Percentiles rank a stretch among this genome's conserved stretches.
These are phyloP conservation scores for Sugiyamaella castrensis DNA, from an alignment of 1,139 yeast genomes.

Conservation along the genomic window DNA sequence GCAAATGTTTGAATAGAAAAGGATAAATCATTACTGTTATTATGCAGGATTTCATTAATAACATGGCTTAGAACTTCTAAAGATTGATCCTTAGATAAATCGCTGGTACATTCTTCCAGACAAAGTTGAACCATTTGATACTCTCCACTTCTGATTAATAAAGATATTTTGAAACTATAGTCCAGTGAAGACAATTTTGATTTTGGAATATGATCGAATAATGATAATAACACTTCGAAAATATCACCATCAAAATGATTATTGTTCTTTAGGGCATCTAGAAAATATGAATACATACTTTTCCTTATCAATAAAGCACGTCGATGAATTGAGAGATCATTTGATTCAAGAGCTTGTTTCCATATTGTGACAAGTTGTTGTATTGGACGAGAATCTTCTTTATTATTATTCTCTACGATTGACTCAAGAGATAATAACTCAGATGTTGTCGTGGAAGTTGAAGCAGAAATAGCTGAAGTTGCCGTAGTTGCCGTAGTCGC, in stretches of 20 bases:
- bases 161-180: slow-evolving; percentile 8
- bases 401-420: too few species aligned
- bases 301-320: slow-evolving; percentile 4
- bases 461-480: too few species aligned
- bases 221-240: slow-evolving; percentile 10
- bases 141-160: slow-evolving; percentile 8
- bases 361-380: neutral
- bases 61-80: neutral
- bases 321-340: neutral
- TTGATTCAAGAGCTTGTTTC: slow-evolving; percentile 6
- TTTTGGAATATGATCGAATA: slow-evolving; percentile 5
- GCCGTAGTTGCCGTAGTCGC: too few species aligned
- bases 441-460: too few species aligned
- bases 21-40: neutral
- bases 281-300: slow-evolving; percentile 5
- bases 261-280: neutral
- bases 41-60: neutral
- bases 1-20: slow-evolving; percentile 31
- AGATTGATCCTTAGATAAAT: slow-evolving; percentile 3
- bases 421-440: too few species aligned
- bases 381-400: too few species aligned
- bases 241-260: neutral
- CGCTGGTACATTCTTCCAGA: slow-evolving; percentile 3
- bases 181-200: slow-evolving; percentile 1
- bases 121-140: slow-evolving; percentile 6